Conservation (phyloP, 106 monocot species). For the Dioscorea dumetorum region DNA sequence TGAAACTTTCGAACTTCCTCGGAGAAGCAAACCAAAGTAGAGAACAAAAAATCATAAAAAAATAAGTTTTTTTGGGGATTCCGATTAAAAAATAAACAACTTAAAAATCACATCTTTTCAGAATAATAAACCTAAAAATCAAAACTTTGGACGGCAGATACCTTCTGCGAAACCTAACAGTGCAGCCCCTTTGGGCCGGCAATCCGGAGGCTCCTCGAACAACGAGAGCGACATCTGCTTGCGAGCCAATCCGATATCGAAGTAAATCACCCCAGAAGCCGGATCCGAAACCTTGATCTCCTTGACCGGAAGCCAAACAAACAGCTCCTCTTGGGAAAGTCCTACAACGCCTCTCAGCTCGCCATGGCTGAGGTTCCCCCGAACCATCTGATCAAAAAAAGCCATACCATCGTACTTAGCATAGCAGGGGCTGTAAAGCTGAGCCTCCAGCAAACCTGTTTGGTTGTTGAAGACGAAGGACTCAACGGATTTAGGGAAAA, state of each 20-base stretch:
- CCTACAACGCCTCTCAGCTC: slow-evolving; percentile 57
- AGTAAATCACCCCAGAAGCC: slow-evolving; percentile 52
- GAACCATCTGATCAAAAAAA: slow-evolving; percentile 54
- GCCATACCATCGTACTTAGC: slow-evolving; percentile 52
- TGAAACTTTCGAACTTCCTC: too few relatives aligned
- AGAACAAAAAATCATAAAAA: too few relatives aligned
- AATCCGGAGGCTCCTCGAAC: slow-evolving; percentile 79
- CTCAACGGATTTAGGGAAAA: slow-evolving; percentile 46
- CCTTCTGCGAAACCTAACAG: background rate
- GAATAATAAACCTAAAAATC: too few relatives aligned
- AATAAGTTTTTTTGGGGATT: too few relatives aligned
- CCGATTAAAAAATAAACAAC: too few relatives aligned
- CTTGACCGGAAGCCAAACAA: slow-evolving; percentile 83
- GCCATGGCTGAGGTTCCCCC: slow-evolving; percentile 78
- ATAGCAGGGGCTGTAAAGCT: slow-evolving; percentile 55
- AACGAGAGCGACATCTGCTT: slow-evolving; percentile 66
- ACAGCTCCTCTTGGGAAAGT: slow-evolving; percentile 83
- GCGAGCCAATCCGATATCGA: slow-evolving; percentile 69
- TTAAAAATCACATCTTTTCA: too few relatives aligned
- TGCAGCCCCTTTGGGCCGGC: slow-evolving; percentile 12
- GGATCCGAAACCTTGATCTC: slow-evolving; percentile 49
- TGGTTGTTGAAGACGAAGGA: slow-evolving; percentile 41
- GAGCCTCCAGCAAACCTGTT: slow-evolving; percentile 49
- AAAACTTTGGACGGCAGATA: too few relatives aligned
- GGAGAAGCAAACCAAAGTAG: too few relatives aligned